Evolutionary conservation across 352 stramenopile genomes (phyloP).

Genomic region (Globisporangium yorkense): DNA sequence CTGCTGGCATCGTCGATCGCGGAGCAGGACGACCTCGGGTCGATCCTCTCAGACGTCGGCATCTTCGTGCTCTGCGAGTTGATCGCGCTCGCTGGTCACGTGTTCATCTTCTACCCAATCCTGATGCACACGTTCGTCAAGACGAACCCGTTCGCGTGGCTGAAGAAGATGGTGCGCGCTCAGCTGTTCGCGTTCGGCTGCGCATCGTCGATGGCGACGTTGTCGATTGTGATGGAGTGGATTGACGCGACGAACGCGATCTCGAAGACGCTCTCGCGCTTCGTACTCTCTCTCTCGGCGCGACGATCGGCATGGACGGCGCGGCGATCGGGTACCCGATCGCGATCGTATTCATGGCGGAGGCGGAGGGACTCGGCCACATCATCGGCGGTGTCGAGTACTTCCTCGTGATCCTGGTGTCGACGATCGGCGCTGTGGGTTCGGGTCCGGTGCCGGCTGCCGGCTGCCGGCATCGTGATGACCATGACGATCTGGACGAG

Average conservation of each 20-base stretch:
- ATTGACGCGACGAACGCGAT: constrained; percentile 59
- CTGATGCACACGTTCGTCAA: constrained; percentile 17
- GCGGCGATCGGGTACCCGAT: constrained; percentile 22
- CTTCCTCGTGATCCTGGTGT: constrained; percentile 21
- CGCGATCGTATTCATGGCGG: constrained; percentile 31
- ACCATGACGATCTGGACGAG: constrained; percentile 26
- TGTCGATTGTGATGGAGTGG: constrained; percentile 36
- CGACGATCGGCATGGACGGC: constrained; percentile 40
- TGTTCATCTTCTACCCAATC: constrained; percentile 20
- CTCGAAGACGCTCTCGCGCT: constrained; percentile 42
- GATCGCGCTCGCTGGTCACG: constrained; percentile 11
- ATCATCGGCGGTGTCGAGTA: constrained; percentile 16
- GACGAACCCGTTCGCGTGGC: constrained; percentile 16
- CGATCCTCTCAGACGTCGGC: constrained; percentile 10
- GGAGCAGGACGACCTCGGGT: constrained; percentile 16
- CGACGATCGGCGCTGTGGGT: constrained; percentile 19
- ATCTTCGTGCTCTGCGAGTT: constrained; percentile 16
- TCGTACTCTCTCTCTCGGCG: constrained; percentile 59
- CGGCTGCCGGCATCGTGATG: constrained; percentile 14
- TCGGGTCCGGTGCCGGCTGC: constrained; percentile 18
- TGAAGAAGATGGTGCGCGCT: constrained; percentile 18
- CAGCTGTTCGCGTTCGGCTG: constrained; percentile 32
- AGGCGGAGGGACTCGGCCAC: constrained; percentile 16
- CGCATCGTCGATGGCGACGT: constrained; percentile 22
- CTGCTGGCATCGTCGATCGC: constrained; percentile 27